These are phyloP conservation scores for Collybiopsis luxurians DNA, from an alignment of 768 basidiomycete genomes.

Conservation along the genomic window DNA sequence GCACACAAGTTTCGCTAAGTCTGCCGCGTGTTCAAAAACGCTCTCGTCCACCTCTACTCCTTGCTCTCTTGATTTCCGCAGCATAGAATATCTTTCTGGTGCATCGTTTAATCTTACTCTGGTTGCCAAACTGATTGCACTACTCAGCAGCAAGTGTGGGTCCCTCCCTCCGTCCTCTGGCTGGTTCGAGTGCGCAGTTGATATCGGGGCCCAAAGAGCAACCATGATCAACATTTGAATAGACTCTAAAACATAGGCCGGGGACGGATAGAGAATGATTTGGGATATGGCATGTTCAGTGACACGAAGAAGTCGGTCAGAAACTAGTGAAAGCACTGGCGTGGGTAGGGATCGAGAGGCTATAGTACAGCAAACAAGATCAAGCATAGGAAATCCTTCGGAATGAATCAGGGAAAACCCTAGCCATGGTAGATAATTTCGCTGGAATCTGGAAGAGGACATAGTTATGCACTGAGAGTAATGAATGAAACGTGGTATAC, in stretches of 20 bases:
- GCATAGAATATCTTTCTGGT: background rate
- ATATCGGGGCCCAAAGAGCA: background rate
- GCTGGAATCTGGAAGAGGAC: background rate
- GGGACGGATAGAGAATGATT: background rate
- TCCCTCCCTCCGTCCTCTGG: background rate
- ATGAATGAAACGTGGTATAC: background rate
- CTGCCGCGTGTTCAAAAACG: background rate
- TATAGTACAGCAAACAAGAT: background rate
- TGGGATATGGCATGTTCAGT: background rate
- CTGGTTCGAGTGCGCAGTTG: background rate
- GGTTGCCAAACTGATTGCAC: constrained; percentile 1
- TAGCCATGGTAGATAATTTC: background rate
- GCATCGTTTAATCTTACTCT: background rate
- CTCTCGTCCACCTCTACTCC: background rate
- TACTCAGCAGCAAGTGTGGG: background rate
- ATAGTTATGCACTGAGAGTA: background rate
- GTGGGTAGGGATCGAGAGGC: background rate
- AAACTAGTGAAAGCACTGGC: background rate
- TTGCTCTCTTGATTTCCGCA: background rate
- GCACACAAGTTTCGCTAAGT: background rate
- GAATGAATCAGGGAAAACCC: background rate
- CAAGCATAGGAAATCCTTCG: background rate
- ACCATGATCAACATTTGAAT: background rate
- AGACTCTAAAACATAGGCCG: background rate
- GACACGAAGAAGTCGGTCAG: background rate